Conservation (phyloP, 2,329 filamentous ascomycete species). For the Aspergillus cejpii region DNA sequence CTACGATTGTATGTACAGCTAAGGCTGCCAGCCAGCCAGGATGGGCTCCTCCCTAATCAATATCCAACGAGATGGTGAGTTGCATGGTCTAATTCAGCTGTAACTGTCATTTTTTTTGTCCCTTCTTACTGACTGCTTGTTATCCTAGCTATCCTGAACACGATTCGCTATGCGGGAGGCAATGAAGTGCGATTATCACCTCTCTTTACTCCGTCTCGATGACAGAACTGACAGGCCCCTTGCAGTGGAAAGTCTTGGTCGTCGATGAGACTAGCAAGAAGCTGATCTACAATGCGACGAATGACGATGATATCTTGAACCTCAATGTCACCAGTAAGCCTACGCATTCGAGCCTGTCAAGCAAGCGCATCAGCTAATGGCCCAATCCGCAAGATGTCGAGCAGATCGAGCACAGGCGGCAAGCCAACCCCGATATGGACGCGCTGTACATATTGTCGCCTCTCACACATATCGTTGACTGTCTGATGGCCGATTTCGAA, state of each 20-base stretch:
- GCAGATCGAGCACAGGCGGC: constrained; percentile 78
- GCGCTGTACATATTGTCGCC: constrained; percentile 89
- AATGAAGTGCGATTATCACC: constrained; percentile 59
- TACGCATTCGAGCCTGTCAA: not conserved
- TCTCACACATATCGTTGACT: constrained; percentile 82
- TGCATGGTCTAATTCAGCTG: constrained; percentile 1
- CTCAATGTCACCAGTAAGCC: constrained; percentile 85
- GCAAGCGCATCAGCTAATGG: constrained; percentile 11
- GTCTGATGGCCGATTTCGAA: constrained; percentile 86
- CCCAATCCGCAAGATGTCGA: constrained; percentile 65
- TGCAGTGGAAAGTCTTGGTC: constrained; percentile 92
- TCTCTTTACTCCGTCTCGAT: constrained; percentile 20
- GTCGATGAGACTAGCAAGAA: constrained; percentile 77
- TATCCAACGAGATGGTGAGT: constrained; percentile 69
- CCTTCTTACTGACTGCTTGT: constrained; percentile 11
- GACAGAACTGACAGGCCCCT: constrained; percentile 23
- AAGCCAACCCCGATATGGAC: constrained; percentile 81
- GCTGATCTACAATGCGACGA: constrained; percentile 82
- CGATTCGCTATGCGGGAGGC: constrained; percentile 69
- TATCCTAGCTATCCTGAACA: constrained; percentile 59
- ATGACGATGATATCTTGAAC: constrained; percentile 95
- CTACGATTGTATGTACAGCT: constrained; percentile 14
- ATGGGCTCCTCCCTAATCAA: constrained; percentile 84
- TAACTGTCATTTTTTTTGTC: not conserved
- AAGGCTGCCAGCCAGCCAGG: constrained; percentile 41